Evolutionary conservation across 805 yeast genomes (phyloP).

Genomic region (Spencermartinsiella europaea): DNA sequence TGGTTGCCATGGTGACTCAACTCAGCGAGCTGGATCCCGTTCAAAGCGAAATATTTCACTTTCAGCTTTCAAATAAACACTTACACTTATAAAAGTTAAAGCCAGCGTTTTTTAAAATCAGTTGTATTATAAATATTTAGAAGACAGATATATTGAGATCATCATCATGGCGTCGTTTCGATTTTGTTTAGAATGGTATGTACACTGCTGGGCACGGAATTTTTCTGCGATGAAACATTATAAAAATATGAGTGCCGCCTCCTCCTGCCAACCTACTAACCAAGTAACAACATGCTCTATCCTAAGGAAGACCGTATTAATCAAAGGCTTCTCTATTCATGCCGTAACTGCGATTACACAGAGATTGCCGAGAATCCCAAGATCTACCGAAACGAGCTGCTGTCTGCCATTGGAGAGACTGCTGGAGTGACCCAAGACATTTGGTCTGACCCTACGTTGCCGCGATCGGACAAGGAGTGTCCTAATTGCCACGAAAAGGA

Average conservation of each 20-base stretch:
- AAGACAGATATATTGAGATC: too few species aligned
- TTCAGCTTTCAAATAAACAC: too few species aligned
- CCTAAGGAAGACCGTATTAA: conserved; percentile 89
- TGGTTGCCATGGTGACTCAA: not conserved
- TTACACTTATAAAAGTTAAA: too few species aligned
- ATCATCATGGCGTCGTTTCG: conserved; percentile 79
- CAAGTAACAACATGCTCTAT: conserved; percentile 91
- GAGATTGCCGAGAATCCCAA: conserved; percentile 85
- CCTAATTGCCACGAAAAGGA: conserved; percentile 83
- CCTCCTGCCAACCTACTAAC: too few species aligned
- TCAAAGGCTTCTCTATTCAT: conserved; percentile 74
- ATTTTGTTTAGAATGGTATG: conserved; percentile 82
- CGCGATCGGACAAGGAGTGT: conserved; percentile 90
- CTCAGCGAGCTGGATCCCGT: too few species aligned
- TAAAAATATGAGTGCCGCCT: not conserved
- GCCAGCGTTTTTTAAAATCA: too few species aligned
- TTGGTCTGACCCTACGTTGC: conserved; percentile 96
- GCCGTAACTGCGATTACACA: conserved; percentile 91
- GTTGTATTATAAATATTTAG: too few species aligned
- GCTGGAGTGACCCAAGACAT: conserved; percentile 97
- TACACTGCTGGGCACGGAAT: too few species aligned
- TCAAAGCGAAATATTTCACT: too few species aligned
- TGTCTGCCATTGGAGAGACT: conserved; percentile 84
- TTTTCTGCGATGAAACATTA: too few species aligned
- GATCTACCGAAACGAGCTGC: conserved; percentile 85